Percentiles rank a stretch among this genome's conserved stretches.
Evolutionary conservation across 2,329 filamentous ascomycete species (phyloP).

Genomic region (Microcyclospora tardicrescens): DNA sequence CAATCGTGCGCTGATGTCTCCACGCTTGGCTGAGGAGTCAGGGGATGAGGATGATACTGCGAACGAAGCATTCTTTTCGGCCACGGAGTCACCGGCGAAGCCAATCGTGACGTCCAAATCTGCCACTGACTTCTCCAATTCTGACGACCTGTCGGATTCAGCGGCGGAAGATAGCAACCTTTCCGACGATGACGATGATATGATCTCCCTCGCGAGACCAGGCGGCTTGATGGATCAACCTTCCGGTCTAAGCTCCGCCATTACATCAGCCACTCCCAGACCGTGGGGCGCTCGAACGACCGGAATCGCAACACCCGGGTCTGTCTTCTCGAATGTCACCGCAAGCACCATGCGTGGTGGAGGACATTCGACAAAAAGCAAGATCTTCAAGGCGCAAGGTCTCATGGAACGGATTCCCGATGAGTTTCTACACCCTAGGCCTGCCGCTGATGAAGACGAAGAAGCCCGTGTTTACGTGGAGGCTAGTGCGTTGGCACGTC

Average conservation of each 20-base stretch:
- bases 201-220: slow-evolving; percentile 79
- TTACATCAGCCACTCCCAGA: slow-evolving; percentile 70
- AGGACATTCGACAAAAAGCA: slow-evolving; percentile 53
- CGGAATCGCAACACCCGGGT: slow-evolving; percentile 69
- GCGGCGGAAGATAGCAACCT: slow-evolving; percentile 59
- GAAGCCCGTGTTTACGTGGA: slow-evolving; percentile 82
- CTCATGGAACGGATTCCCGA: slow-evolving; percentile 59
- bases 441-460: slow-evolving; percentile 72
- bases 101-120: slow-evolving; percentile 26
- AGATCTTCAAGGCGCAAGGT: slow-evolving; percentile 73
- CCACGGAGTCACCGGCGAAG: slow-evolving; percentile 48
- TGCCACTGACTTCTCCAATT: slow-evolving; percentile 29
- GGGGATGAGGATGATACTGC: slow-evolving; percentile 57
- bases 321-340: slow-evolving; percentile 80
- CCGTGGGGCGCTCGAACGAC: slow-evolving; percentile 57
- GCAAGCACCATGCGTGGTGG: slow-evolving; percentile 61
- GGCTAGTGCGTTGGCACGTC: slow-evolving; percentile 68
- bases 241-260: slow-evolving; percentile 65
- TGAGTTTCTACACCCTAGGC: slow-evolving; percentile 74
- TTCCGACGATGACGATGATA: slow-evolving; percentile 86
- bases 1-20: slow-evolving; percentile 17
- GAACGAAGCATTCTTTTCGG: slow-evolving; percentile 86
- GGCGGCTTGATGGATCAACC: slow-evolving; percentile 62
- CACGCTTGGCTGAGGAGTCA: slow-evolving; percentile 21
- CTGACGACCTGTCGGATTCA: slow-evolving; percentile 45